Conservation (phyloP, 2,329 filamentous ascomycete genomes). For the Ascochyta koolunga region DNA sequence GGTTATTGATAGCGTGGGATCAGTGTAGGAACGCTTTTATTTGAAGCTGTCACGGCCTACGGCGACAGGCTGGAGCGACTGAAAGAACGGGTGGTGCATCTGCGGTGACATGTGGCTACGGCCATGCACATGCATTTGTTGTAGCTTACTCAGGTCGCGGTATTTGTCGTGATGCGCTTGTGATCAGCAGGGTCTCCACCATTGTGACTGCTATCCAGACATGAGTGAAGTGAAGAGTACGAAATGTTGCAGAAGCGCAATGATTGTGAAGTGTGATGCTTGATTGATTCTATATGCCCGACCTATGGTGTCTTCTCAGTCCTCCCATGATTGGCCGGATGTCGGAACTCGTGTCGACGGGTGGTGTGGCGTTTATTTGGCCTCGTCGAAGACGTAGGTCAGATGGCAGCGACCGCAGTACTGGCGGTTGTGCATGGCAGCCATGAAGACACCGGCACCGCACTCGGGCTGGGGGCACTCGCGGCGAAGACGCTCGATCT, state of each 20-base stretch:
- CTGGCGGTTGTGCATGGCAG: slow-evolving; percentile 99
- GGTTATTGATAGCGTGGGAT: too few relatives aligned
- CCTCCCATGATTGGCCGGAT: slow-evolving; percentile 33
- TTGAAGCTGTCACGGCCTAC: too few relatives aligned
- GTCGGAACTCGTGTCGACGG: slow-evolving; percentile 35
- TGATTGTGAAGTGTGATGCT: slow-evolving; percentile 25
- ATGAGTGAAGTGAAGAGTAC: too few relatives aligned
- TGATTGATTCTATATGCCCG: slow-evolving; percentile 37
- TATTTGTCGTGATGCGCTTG: slow-evolving; percentile 5
- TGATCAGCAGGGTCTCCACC: neutral
- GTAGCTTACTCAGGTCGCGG: too few relatives aligned
- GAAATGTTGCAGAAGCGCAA: too few relatives aligned
- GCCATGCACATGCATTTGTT: neutral
- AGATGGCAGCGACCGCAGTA: slow-evolving; percentile 82
- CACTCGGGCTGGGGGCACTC: slow-evolving; percentile 89
- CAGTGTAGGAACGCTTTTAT: too few relatives aligned
- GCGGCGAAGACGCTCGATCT: slow-evolving; percentile 98
- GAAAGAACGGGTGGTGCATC: too few relatives aligned
- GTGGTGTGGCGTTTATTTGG: slow-evolving; percentile 54
- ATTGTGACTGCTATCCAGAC: neutral
- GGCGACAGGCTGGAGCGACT: too few relatives aligned
- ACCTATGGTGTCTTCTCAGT: slow-evolving; percentile 34
- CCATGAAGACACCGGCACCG: slow-evolving; percentile 99
- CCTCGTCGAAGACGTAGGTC: slow-evolving; percentile 74
- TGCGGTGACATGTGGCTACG: too few relatives aligned